Conservation (phyloP, 176 grass and related monocot genomes). For the Lolium perenne region DNA sequence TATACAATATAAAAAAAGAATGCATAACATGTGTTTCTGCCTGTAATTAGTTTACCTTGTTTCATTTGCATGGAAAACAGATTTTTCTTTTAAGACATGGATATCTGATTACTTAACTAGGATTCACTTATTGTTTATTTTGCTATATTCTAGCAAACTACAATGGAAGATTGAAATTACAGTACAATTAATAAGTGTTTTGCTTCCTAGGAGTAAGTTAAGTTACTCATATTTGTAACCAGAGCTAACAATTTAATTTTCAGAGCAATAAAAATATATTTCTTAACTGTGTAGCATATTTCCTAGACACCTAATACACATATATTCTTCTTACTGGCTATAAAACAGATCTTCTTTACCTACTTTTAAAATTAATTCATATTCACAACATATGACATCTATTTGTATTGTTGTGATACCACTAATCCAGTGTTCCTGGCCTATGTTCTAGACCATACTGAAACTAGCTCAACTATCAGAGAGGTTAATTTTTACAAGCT, state of each 20-base stretch:
- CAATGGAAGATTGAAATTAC: background rate
- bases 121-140: background rate
- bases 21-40: background rate
- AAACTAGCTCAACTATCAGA: background rate
- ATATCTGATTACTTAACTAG: background rate
- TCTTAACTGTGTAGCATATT: background rate
- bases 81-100: background rate
- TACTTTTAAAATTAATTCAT: background rate
- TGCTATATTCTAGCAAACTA: background rate
- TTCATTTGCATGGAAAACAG: background rate
- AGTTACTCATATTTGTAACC: background rate
- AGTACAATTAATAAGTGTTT: background rate
- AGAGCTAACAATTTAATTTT: background rate
- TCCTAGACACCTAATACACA: background rate
- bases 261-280: background rate
- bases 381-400: background rate
- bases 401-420: background rate
- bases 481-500: background rate
- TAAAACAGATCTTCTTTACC: background rate
- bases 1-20: background rate
- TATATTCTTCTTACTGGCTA: background rate
- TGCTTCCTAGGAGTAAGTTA: background rate
- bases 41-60: background rate
- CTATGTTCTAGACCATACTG: background rate
- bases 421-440: background rate